Conservation (phyloP, 805 yeast genomes). For the Yarrowia sp. region DNA sequence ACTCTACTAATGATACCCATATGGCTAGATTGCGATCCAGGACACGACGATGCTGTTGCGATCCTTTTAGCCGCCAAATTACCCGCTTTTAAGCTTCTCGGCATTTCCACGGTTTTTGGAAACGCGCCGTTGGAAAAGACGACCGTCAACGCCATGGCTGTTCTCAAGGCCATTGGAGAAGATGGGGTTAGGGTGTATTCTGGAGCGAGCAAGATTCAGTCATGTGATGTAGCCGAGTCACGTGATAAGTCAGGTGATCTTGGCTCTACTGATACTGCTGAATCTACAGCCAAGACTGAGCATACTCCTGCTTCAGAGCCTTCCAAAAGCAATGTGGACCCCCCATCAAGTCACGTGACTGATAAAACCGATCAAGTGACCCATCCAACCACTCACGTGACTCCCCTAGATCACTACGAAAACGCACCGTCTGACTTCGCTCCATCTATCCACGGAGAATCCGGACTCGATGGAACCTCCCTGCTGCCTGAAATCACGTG, state of each 20-base stretch:
- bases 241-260: background rate
- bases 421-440: conserved; percentile 52
- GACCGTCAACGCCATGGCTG: conserved; percentile 63
- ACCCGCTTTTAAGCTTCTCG: conserved; percentile 57
- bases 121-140: conserved; percentile 64
- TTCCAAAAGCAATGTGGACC: no score
- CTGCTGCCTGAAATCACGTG: conserved; percentile 52
- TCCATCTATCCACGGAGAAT: conserved; percentile 64
- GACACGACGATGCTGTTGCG: conserved; percentile 85
- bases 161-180: conserved; percentile 55
- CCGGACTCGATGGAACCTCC: conserved; percentile 76
- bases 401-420: conserved; percentile 58
- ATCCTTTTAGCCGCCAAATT: conserved; percentile 60
- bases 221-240: background rate
- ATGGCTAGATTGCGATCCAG: conserved; percentile 93
- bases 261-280: background rate
- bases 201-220: conserved; percentile 46
- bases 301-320: background rate
- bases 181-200: conserved; percentile 58
- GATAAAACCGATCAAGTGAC: background rate
- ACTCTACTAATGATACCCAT: conserved; percentile 49
- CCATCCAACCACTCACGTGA: conserved; percentile 24
- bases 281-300: background rate
- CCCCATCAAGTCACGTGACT: background rate
- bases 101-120: conserved; percentile 76